Base-by-base conservation (phyloP, 768 basidiomycete genomes). In the Holtermannia corniformis region DNA sequence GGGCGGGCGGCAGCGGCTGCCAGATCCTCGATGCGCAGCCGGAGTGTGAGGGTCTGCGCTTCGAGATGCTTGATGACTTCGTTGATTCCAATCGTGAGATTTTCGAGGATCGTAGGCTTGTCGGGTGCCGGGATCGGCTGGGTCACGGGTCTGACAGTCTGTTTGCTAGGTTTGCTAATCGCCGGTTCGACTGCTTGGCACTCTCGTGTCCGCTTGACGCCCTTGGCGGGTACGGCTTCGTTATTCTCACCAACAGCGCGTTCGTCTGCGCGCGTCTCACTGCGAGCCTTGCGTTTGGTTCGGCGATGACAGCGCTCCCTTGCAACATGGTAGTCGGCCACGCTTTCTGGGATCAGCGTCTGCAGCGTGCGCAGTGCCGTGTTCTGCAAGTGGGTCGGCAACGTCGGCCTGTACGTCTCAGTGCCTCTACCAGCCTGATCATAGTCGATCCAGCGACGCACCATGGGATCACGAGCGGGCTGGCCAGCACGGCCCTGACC, bases 61-160 rank as follows among this genome's bases (percentile, higher is more conserved):
- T 72, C 70, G 27, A 72, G 51, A 1, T 54, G 41, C 48, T 70
- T 72, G 61, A 67, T 62, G 27, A 55, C 57, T 48, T 72, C 70
- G 55, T 70, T 72, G 58, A 68, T 68, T 5, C 70, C 70, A 28
- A 70, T 43, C 0, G 67, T 59, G n/a, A 70, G 45, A 43, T 65
- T 57, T 5, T 58, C 23, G 2, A 72, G 59, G 12, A 67, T 54
- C 21, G 50, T 55, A 0, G 70, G 67, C n/a, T 41, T 45, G 1
- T 24, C 25, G 5, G 60, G 58, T 52, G 51, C 21, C 25, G n/a
- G n/a, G n/a, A n/a, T n/a, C n/a, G n/a, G n/a, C n/a, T n/a, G n/a
- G n/a, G n/a, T n/a, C n/a, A n/a, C n/a, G n/a, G n/a, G n/a, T n/a
- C n/a, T n/a, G n/a, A n/a, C n/a, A n/a, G n/a, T n/a, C n/a, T n/a